Evolutionary conservation across 2,329 filamentous ascomycete species (phyloP).

Genomic region (Cladosporium sp.): DNA sequence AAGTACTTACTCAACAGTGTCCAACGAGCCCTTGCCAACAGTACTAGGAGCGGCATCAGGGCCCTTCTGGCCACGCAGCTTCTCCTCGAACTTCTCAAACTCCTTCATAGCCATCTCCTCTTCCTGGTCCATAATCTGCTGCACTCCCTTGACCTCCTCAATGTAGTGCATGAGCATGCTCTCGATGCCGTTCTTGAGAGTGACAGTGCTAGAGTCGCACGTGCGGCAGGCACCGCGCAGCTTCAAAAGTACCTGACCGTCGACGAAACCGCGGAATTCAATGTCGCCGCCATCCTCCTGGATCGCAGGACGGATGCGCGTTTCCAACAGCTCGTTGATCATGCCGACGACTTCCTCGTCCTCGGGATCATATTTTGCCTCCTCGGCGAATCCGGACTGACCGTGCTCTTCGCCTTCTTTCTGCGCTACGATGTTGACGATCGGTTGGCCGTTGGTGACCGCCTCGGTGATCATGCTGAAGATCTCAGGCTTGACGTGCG

Average conservation of each 20-base stretch:
- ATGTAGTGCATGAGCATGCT: slow-evolving; percentile 90
- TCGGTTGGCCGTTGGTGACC: slow-evolving; percentile 73
- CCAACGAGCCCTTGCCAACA: slow-evolving; percentile 48
- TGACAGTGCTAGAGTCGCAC: slow-evolving; percentile 95
- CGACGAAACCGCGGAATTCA: slow-evolving; percentile 78
- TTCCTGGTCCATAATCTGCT: slow-evolving; percentile 85
- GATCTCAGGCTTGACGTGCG: slow-evolving; percentile 89
- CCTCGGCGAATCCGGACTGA: slow-evolving; percentile 43
- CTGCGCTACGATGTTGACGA: slow-evolving; percentile 68
- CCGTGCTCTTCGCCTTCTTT: slow-evolving; percentile 46
- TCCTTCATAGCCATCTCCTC: slow-evolving; percentile 82
- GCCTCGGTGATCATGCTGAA: slow-evolving; percentile 93
- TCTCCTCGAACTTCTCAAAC: slow-evolving; percentile 94
- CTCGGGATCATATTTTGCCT: slow-evolving; percentile 81
- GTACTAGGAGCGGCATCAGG: slow-evolving; percentile 46
- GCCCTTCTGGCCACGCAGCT: slow-evolving; percentile 57
- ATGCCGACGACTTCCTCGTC: slow-evolving; percentile 93
- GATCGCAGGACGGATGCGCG: slow-evolving; percentile 87
- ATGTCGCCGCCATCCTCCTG: slow-evolving; percentile 98
- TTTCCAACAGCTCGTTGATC: slow-evolving; percentile 98
- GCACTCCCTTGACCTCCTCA: slow-evolving; percentile 88
- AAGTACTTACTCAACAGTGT: slow-evolving; percentile 34
- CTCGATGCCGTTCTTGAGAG: slow-evolving; percentile 95
- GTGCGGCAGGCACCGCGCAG: slow-evolving; percentile 88
- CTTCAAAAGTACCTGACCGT: slow-evolving; percentile 67